Evolutionary conservation across 805 yeast genomes (phyloP).

Genomic region (Clavispora fructus): DNA sequence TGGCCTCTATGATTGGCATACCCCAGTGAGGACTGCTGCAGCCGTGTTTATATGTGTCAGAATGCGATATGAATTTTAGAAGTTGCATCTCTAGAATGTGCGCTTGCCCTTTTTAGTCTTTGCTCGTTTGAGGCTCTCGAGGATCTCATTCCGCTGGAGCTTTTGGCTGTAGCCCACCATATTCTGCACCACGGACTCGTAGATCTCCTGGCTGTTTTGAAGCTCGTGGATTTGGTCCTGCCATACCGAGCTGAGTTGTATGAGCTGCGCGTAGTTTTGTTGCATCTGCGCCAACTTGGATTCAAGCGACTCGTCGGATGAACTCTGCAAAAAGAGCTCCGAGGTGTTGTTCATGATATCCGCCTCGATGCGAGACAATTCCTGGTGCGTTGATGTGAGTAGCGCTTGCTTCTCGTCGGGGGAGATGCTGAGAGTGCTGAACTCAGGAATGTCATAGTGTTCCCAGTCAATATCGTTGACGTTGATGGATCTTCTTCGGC

Average conservation of each 20-base stretch:
- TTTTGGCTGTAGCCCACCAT: conserved; percentile 88
- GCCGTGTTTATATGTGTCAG: conserved; percentile 11
- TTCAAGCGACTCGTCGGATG: conserved; percentile 21
- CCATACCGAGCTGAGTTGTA: conserved; percentile 43
- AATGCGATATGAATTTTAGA: conserved; percentile 5
- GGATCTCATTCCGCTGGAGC: conserved; percentile 47
- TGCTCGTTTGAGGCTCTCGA: conserved; percentile 24
- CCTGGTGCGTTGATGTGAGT: conserved; percentile 21
- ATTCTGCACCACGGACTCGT: conserved; percentile 84
- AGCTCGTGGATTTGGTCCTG: conserved; percentile 43
- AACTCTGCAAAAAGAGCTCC: conserved; percentile 18
- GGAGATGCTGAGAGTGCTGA: conserved; percentile 25
- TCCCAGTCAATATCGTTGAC: conserved; percentile 33
- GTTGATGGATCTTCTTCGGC: conserved; percentile 19
- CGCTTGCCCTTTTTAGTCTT: conserved; percentile 18
- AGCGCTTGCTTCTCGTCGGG: conserved; percentile 22
- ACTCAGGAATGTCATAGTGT: conserved; percentile 31
- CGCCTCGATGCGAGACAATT: conserved; percentile 28
- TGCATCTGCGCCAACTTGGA: conserved; percentile 32
- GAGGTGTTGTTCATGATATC: conserved; percentile 31
- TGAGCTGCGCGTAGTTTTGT: conserved; percentile 21
- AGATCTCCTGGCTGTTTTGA: conserved; percentile 63
- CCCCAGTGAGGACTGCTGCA: conserved; percentile 6
- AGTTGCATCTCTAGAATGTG: conserved; percentile 4
- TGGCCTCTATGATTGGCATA: conserved; percentile 5